Percentiles rank a stretch among this genome's conserved stretches.
These are phyloP conservation scores for Melampsora larici-populina DNA, from an alignment of 1,284 basidiomycete genomes.

Conservation along the genomic window DNA sequence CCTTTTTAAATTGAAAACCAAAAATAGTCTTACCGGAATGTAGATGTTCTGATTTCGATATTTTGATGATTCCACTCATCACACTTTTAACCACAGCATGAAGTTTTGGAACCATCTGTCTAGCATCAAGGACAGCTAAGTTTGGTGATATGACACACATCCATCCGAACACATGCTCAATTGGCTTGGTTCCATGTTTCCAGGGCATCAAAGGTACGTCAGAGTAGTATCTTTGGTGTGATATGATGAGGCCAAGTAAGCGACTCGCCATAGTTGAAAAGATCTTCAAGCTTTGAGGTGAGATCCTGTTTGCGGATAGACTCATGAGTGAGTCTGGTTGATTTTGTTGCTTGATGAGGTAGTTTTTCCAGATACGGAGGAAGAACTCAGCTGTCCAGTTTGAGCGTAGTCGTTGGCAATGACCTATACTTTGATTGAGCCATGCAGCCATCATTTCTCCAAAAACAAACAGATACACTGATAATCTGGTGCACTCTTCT, in stretches of 20 bases:
- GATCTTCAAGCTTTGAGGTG: constrained; percentile 13
- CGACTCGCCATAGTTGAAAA: not conserved
- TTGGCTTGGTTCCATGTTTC: no score
- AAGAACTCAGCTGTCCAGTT: no score
- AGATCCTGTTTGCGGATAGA: not conserved
- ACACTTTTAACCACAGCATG: no score
- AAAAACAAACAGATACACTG: constrained; percentile 13
- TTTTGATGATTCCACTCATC: not conserved
- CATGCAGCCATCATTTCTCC: constrained; percentile 9
- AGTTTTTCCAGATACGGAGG: no score
- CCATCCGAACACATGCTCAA: not conserved
- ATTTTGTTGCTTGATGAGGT: not conserved
- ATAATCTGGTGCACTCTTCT: not conserved
- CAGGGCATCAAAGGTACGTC: no score
- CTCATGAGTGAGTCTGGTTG: not conserved
- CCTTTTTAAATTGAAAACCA: no score
- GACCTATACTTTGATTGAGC: constrained; percentile 19
- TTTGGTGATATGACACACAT: not conserved
- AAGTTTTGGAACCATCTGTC: constrained; percentile 1
- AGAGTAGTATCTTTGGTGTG: no score
- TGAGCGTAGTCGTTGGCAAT: not conserved
- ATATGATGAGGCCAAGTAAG: constrained; percentile 1
- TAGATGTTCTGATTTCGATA: not conserved
- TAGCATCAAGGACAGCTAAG: not conserved
- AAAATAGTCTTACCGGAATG: not conserved